Base-by-base conservation (phyloP, 176 grass and related monocot species). In the Saccharum officinarum region DNA sequence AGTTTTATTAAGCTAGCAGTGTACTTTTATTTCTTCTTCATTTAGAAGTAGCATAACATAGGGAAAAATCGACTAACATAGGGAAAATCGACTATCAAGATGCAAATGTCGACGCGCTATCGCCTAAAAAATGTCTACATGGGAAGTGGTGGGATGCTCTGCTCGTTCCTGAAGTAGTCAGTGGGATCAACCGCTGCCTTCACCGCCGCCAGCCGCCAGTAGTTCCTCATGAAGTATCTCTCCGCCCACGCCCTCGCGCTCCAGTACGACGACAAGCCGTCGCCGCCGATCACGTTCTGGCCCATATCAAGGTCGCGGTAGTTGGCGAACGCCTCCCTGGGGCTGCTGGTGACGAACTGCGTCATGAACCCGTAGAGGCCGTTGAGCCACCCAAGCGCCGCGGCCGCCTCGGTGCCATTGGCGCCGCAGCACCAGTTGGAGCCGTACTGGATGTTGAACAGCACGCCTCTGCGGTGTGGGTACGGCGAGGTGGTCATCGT, bases 271-370 rank as follows among this genome's bases (percentile, higher is more conserved):
- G 89, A 88, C 49, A 64, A 23, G 15, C 69, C 77, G 31, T 85
- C 67, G 9, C 28, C 3, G 37, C 79, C 67, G 26, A 80, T 40
- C 11, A 60, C 78, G 68, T 87, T 92, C 74, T 25, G 44, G 7
- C 90, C 90, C 4, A 92, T 8, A 1, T 86, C 86, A 7, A 88
- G 69, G 84, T 92, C 90, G 0, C 83, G 45, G 22, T 83, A 89
- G 52, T 89, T 92, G 3, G 77, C 73, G 59, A 88, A 92, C 8
- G 90, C 86, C 50, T 81, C 83, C 61, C 90, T 83, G 12, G 90
- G 89, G 3, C 42, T 67, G 33, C 69, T 75, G 69, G 36, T 83
- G 15, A 76, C 89, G 8, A 38, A 75, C n/a, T 4, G 69, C 60
- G 5, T 4, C 76, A 91, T 64, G 45, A 33, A 66, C 25, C 15